Evolutionary conservation across 345 rosid genomes (phyloP).

Genomic region (Hevea brasiliensis): DNA sequence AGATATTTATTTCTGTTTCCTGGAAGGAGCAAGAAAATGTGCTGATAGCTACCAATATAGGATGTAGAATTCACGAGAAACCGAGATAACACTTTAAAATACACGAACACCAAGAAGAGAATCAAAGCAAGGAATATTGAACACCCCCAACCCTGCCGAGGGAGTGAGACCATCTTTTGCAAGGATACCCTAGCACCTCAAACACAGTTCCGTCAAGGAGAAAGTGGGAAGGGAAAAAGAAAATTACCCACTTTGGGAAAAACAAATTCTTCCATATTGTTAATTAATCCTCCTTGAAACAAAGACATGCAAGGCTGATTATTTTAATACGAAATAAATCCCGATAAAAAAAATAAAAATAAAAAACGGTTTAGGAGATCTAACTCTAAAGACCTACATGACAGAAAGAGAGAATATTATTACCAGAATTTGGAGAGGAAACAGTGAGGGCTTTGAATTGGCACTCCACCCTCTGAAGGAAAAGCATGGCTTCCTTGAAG

Average conservation of each 20-base stretch:
- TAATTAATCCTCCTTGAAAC: slow-evolving; percentile 19
- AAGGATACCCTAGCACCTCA: slow-evolving; percentile 18
- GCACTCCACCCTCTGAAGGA: slow-evolving; percentile 73
- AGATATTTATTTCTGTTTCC: slow-evolving; percentile 12
- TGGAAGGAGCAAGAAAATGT: neutral
- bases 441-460: slow-evolving; percentile 82
- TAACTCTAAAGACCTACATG: too few relatives aligned
- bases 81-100: slow-evolving; percentile 11
- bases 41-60: neutral
- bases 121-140: slow-evolving; percentile 23
- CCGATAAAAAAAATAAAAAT: neutral
- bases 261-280: slow-evolving; percentile 2
- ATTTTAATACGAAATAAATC: neutral
- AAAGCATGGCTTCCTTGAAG: slow-evolving; percentile 85
- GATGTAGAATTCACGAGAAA: slow-evolving; percentile 11
- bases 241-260: slow-evolving; percentile 8
- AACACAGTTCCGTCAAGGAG: slow-evolving; percentile 14
- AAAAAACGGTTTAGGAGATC: neutral
- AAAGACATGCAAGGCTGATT: slow-evolving; percentile 28
- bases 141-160: neutral
- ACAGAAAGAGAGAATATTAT: slow-evolving; percentile 15
- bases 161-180: too few relatives aligned
- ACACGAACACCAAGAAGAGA: slow-evolving; percentile 25
- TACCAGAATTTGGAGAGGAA: slow-evolving; percentile 63
- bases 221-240: neutral